Percentiles rank a stretch among this genome's conserved stretches.
Evolutionary conservation across 768 basidiomycete genomes (phyloP).

Genomic region (Tricholoma flavovirens): DNA sequence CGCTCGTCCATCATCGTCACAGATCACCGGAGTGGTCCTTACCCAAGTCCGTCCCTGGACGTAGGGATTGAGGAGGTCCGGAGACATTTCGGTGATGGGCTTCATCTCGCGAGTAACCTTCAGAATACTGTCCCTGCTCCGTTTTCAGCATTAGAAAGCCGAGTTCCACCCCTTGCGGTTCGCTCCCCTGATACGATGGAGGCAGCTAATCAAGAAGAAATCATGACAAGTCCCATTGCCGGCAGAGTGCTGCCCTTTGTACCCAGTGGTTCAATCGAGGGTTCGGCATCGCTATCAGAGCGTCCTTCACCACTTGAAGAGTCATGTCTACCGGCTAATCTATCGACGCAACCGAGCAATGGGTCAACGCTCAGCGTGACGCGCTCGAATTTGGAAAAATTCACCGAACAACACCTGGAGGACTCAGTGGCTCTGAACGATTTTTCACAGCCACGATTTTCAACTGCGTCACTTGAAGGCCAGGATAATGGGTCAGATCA

Average conservation of each 20-base stretch:
- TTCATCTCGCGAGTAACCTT: not conserved
- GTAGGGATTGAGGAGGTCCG: not conserved
- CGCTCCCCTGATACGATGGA: not conserved
- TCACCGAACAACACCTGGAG: not conserved
- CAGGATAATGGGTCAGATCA: not conserved
- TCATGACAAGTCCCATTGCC: not conserved
- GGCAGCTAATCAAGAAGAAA: not conserved
- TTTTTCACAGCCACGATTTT: not conserved
- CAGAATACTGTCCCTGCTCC: not conserved
- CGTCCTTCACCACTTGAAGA: not conserved
- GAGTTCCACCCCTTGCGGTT: not conserved
- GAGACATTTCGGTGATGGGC: not conserved
- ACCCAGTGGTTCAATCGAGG: not conserved
- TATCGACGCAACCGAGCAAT: not conserved
- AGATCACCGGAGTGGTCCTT: not conserved
- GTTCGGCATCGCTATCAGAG: not conserved
- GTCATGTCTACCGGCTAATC: not conserved
- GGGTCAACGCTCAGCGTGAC: not conserved
- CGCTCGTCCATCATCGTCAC: not conserved
- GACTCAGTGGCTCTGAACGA: not conserved
- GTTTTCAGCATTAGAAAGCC: not conserved
- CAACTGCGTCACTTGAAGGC: not conserved
- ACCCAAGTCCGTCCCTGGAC: not conserved
- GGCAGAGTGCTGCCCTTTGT: not conserved
- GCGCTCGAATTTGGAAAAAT: not conserved